Evolutionary conservation across 768 basidiomycete species (phyloP).

Genomic region (Hypsizygus marmoreus): DNA sequence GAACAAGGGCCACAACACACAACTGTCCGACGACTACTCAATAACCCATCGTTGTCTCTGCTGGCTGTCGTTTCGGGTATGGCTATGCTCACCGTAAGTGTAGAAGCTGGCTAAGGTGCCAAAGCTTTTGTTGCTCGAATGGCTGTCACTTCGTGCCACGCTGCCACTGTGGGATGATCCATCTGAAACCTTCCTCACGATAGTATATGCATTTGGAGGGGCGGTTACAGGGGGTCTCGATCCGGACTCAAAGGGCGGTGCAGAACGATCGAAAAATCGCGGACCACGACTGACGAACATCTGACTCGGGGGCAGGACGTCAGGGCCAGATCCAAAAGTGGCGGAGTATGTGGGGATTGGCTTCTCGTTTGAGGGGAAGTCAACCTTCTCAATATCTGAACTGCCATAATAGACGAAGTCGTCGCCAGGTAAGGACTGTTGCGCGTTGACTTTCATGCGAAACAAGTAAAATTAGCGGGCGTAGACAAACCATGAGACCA

Average conservation of each 20-base stretch:
- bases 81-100: slow-evolving; percentile 29
- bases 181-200: slow-evolving; percentile 31
- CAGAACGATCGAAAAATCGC: slow-evolving; percentile 45
- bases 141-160: slow-evolving; percentile 33
- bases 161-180: slow-evolving; percentile 30
- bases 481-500: background rate
- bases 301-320: slow-evolving; percentile 38
- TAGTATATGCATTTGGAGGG: slow-evolving; percentile 37
- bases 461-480: slow-evolving; percentile 14
- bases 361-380: slow-evolving; percentile 57
- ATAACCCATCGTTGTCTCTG: slow-evolving; percentile 59
- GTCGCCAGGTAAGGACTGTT: slow-evolving; percentile 47
- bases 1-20: slow-evolving; percentile 1
- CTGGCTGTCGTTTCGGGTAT: slow-evolving; percentile 34
- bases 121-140: slow-evolving; percentile 42
- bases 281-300: slow-evolving; percentile 46
- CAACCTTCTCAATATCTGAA: slow-evolving; percentile 57
- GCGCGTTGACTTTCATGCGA: slow-evolving; percentile 48
- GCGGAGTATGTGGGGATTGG: slow-evolving; percentile 58
- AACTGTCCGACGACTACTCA: slow-evolving; percentile 38
- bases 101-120: slow-evolving; percentile 37
- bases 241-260: slow-evolving; percentile 40
- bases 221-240: slow-evolving; percentile 25
- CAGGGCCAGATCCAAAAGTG: slow-evolving; percentile 33
- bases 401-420: slow-evolving; percentile 33